These are phyloP conservation scores for Ogataea salicorniae DNA, from an alignment of 805 yeast species.

Conservation along the genomic window DNA sequence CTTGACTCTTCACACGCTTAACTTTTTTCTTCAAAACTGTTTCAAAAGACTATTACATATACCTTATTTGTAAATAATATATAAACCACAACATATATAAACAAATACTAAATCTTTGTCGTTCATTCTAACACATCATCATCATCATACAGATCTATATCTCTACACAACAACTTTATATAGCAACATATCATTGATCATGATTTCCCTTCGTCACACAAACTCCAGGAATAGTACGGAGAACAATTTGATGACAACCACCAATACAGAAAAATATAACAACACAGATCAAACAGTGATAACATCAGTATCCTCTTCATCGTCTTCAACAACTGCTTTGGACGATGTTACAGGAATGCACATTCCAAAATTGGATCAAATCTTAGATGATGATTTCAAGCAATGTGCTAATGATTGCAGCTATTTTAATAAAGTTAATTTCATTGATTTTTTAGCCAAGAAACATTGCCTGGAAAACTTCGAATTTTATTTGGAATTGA, in stretches of 20 bases:
- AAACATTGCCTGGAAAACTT: constrained; percentile 33
- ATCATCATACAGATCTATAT: too few relatives aligned
- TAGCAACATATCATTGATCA: background rate
- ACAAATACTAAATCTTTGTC: too few relatives aligned
- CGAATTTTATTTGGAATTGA: constrained; percentile 28
- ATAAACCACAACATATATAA: too few relatives aligned
- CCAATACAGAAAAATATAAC: background rate
- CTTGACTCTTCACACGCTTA: too few relatives aligned
- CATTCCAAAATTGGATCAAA: constrained; percentile 26
- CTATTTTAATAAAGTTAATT: constrained; percentile 23
- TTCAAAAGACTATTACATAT: too few relatives aligned
- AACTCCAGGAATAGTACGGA: background rate
- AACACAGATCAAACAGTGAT: background rate
- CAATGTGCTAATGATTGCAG: constrained; percentile 13
- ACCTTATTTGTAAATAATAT: too few relatives aligned
- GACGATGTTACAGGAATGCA: background rate
- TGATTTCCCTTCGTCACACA: background rate
- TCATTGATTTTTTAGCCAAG: constrained; percentile 24
- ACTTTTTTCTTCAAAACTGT: too few relatives aligned
- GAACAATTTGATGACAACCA: background rate
- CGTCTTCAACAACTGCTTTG: background rate
- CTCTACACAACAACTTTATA: too few relatives aligned
- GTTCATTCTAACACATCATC: too few relatives aligned
- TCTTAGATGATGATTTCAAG: constrained; percentile 18
- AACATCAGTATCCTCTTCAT: background rate